A percentile compares a stretch with the other conserved stretches of the same genome.
phyloP scores from a whole-genome alignment of 2,329 filamentous ascomycete species.

The Sordariomycetes sp. region DNA sequence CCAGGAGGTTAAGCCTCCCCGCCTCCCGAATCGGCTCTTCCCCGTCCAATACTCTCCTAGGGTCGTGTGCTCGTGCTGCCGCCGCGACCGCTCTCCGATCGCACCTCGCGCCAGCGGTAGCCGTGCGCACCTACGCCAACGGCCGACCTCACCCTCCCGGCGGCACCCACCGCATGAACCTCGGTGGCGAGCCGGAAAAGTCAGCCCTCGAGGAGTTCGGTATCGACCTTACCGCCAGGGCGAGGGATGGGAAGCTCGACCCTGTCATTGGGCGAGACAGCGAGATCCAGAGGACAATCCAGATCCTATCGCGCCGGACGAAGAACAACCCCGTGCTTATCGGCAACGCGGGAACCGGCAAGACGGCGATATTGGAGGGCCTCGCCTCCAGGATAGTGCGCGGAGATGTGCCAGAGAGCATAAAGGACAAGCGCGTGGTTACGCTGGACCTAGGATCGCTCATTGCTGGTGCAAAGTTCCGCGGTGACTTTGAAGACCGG shows the following conservation, averaged over 20 bases:
- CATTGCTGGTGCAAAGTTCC: conserved; percentile 90
- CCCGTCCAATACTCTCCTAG: not conserved
- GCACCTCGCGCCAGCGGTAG: not conserved
- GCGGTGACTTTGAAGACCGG: conserved; percentile 92
- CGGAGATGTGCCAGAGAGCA: conserved; percentile 89
- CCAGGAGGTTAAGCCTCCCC: conserved; percentile 15
- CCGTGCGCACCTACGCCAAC: conserved; percentile 47
- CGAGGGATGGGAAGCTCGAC: conserved; percentile 82
- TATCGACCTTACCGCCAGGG: conserved; percentile 76
- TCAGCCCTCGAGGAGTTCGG: conserved; percentile 85
- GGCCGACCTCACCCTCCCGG: conserved; percentile 78
- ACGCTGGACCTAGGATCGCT: conserved; percentile 81
- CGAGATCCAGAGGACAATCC: conserved; percentile 90
- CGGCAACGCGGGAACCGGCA: conserved; percentile 81
- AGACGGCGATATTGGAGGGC: conserved; percentile 88
- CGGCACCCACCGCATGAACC: conserved; percentile 87
- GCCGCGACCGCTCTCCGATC: not conserved
- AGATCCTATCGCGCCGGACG: conserved; percentile 81
- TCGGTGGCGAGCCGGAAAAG: conserved; percentile 68
- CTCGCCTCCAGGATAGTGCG: conserved; percentile 81
- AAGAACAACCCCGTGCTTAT: conserved; percentile 98
- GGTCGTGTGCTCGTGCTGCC: not conserved
- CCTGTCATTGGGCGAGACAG: conserved; percentile 88
- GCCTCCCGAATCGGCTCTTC: not conserved
- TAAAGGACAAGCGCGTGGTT: conserved; percentile 89